A percentile compares a stretch with the other conserved stretches of the same genome.
Evolutionary conservation across 495 filamentous ascomycete species (phyloP).

Genomic region (Choiromyces venosus): DNA sequence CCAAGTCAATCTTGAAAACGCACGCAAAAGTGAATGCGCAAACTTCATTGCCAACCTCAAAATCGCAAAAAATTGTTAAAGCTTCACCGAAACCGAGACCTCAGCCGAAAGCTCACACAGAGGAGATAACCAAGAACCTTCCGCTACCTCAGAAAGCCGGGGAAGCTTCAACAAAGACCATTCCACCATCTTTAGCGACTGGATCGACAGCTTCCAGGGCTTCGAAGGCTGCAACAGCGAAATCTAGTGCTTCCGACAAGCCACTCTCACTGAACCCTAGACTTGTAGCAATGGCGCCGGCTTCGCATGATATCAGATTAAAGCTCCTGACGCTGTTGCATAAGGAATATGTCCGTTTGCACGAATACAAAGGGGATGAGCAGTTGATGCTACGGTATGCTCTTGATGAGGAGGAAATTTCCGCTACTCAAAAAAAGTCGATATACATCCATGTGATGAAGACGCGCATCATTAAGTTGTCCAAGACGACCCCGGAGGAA

Average conservation of each 20-base stretch:
- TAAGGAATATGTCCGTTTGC: constrained; percentile 64
- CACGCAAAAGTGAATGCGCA: not conserved
- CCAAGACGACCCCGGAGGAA: constrained; percentile 61
- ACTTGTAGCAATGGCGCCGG: constrained; percentile 66
- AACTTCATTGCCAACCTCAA: not conserved
- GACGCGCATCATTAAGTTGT: constrained; percentile 64
- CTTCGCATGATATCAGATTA: constrained; percentile 60
- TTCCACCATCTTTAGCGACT: not conserved
- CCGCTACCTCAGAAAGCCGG: not conserved
- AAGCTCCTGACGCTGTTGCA: constrained; percentile 68
- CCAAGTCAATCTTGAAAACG: constrained; percentile 31
- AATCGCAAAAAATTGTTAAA: not conserved
- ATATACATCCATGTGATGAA: constrained; percentile 82
- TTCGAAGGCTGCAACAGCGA: constrained; percentile 22
- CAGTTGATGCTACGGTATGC: constrained; percentile 71
- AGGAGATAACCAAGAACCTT: not conserved
- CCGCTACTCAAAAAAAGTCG: constrained; percentile 57
- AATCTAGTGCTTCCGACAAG: constrained; percentile 41
- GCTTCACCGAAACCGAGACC: not conserved
- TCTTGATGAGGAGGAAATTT: constrained; percentile 76
- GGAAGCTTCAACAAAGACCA: not conserved
- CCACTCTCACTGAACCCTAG: constrained; percentile 66
- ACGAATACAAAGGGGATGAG: constrained; percentile 56
- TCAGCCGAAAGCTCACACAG: not conserved
- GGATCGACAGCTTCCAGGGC: not conserved